Evolutionary conservation across 768 basidiomycete species (phyloP).

Genomic region (Krasilnikovozyma curviuscula): DNA sequence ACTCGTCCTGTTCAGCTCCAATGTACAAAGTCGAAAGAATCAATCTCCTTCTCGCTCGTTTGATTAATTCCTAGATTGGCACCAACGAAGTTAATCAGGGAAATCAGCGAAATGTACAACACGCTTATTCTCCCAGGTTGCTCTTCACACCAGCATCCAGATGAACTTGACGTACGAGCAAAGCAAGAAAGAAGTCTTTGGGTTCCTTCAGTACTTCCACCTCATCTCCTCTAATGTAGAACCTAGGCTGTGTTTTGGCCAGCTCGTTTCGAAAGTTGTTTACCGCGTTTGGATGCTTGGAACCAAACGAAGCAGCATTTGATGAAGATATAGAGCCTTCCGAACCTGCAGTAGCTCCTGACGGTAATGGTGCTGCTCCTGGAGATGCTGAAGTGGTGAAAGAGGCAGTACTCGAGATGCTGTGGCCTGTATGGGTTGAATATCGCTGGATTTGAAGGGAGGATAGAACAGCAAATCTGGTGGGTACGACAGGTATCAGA

Average conservation of each 20-base stretch:
- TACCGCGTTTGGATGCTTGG: conserved; percentile 1
- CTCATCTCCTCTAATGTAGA: conserved; percentile 27
- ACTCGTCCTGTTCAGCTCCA: conserved; percentile 52
- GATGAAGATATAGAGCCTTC: too few species aligned
- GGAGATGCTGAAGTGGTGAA: too few species aligned
- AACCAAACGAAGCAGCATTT: too few species aligned
- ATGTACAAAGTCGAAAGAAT: conserved; percentile 72
- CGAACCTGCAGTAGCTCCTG: too few species aligned
- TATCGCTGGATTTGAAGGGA: too few species aligned
- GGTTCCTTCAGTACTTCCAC: conserved; percentile 42
- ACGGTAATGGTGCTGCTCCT: too few species aligned
- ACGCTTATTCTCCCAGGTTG: background rate
- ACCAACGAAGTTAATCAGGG: background rate
- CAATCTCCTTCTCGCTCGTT: conserved; percentile 54
- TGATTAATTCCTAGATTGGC: conserved; percentile 46
- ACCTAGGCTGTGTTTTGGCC: conserved; percentile 20
- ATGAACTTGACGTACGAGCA: conserved; percentile 26
- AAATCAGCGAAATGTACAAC: background rate
- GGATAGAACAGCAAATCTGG: too few species aligned
- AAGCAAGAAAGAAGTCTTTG: conserved; percentile 35
- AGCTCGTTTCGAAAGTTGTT: conserved; percentile 7
- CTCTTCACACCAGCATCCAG: conserved; percentile 24
- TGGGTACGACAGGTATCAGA: too few species aligned
- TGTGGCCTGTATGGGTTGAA: too few species aligned
- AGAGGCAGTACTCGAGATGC: too few species aligned